These are phyloP conservation scores for Verticillium klebahnii DNA, from an alignment of 2,329 filamentous ascomycete genomes.

Conservation along the genomic window DNA sequence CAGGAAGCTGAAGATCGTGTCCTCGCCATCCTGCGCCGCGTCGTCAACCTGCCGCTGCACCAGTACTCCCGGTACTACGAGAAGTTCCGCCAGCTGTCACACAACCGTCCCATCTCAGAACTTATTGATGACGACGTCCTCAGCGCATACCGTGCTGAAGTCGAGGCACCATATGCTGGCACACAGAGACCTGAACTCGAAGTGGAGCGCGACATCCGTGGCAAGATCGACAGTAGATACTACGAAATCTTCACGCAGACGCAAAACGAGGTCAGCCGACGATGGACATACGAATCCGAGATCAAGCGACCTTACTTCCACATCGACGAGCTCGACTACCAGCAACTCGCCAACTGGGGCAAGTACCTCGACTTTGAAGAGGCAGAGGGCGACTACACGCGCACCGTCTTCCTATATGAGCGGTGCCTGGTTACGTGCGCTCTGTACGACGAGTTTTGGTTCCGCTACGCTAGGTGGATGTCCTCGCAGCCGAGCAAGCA, in stretches of 20 bases:
- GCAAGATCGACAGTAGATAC: slow-evolving; percentile 74
- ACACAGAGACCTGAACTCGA: slow-evolving; percentile 66
- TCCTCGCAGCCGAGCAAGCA: slow-evolving; percentile 71
- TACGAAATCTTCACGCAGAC: slow-evolving; percentile 77
- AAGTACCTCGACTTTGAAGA: slow-evolving; percentile 98
- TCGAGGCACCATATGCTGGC: slow-evolving; percentile 54
- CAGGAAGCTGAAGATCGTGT: slow-evolving; percentile 80
- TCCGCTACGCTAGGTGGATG: slow-evolving; percentile 97
- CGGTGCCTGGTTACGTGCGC: slow-evolving; percentile 89
- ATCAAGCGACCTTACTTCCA: slow-evolving; percentile 97
- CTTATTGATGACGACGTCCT: slow-evolving; percentile 66
- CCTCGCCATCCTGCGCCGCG: slow-evolving; percentile 74
- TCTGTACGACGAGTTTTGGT: slow-evolving; percentile 96
- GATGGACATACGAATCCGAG: slow-evolving; percentile 92
- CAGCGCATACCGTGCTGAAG: slow-evolving; percentile 63
- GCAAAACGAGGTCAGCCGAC: slow-evolving; percentile 82
- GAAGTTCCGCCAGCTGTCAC: slow-evolving; percentile 74
- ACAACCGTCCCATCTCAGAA: slow-evolving; percentile 67
- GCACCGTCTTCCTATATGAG: slow-evolving; percentile 84
- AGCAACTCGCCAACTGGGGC: slow-evolving; percentile 84
- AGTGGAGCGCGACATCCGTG: slow-evolving; percentile 75
- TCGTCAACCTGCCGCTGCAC: slow-evolving; percentile 89
- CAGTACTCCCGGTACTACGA: slow-evolving; percentile 96
- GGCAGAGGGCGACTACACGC: slow-evolving; percentile 67
- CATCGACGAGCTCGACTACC: slow-evolving; percentile 83